Evolutionary conservation across 1,139 yeast genomes (phyloP).

Genomic region (Schwanniomyces etchellsii): DNA sequence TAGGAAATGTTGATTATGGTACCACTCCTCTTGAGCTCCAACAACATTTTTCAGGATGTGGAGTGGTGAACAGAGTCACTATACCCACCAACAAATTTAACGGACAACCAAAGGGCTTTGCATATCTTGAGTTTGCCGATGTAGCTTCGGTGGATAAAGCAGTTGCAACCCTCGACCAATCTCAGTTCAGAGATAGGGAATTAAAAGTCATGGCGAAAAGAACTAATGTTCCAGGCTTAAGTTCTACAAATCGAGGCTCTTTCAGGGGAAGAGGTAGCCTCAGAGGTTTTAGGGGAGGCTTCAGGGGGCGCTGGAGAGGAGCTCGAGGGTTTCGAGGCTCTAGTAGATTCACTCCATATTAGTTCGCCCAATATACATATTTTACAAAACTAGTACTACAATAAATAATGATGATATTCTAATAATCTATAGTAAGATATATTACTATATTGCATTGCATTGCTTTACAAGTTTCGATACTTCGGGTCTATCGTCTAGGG

Average conservation of each 20-base stretch:
- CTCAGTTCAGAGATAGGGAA: constrained; percentile 60
- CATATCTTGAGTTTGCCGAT: constrained; percentile 75
- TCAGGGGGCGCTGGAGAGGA: constrained; percentile 20
- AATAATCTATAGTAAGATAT: no score
- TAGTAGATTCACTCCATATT: constrained; percentile 19
- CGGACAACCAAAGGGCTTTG: constrained; percentile 82
- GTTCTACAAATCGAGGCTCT: constrained; percentile 41
- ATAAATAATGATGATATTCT: no score
- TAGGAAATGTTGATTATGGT: constrained; percentile 82
- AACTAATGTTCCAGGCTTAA: constrained; percentile 72
- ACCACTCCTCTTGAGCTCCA: constrained; percentile 79
- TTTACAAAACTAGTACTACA: not conserved
- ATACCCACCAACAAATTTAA: constrained; percentile 66
- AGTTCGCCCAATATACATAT: constrained; percentile 1
- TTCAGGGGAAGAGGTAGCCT: constrained; percentile 16
- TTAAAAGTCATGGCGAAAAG: constrained; percentile 72
- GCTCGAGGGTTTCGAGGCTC: constrained; percentile 20
- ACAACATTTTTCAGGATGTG: constrained; percentile 68
- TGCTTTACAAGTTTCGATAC: constrained; percentile 19
- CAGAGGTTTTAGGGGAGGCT: constrained; percentile 16
- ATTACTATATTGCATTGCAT: no score
- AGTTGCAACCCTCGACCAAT: constrained; percentile 55
- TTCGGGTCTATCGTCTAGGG: constrained; percentile 17
- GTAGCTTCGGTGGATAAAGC: constrained; percentile 61
- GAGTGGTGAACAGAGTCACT: constrained; percentile 79